phyloP scores from a whole-genome alignment of 2,329 filamentous ascomycete genomes.

The Intubia oerlemansii region DNA sequence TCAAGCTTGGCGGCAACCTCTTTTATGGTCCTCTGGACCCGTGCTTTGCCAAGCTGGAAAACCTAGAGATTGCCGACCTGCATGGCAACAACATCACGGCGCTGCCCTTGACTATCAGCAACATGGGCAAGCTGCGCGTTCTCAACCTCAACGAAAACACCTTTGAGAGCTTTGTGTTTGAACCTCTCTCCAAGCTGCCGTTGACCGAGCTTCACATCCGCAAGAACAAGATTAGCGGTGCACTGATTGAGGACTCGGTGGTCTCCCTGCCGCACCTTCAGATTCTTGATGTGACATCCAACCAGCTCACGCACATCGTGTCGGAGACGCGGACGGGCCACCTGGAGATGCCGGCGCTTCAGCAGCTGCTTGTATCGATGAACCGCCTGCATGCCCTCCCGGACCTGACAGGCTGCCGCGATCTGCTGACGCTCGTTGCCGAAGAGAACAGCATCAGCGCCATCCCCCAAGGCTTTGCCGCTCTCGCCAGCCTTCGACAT shows the following conservation, averaged over 20 bases:
- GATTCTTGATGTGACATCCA: conserved; percentile 55
- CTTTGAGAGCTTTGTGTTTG: conserved; percentile 52
- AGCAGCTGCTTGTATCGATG: conserved; percentile 54
- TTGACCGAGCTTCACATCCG: conserved; percentile 52
- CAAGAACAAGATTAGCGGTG: conserved; percentile 59
- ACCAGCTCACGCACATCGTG: conserved; percentile 40
- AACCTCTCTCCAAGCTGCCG: conserved; percentile 42
- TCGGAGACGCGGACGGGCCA: conserved; percentile 15
- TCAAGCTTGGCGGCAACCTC: conserved; percentile 63
- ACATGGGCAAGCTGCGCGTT: conserved; percentile 46
- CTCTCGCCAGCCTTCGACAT: conserved; percentile 45
- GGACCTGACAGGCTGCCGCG: conserved; percentile 51
- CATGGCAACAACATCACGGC: conserved; percentile 58
- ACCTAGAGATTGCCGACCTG: conserved; percentile 63
- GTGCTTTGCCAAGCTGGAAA: conserved; percentile 38
- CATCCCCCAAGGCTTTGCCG: conserved; percentile 57
- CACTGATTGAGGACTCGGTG: conserved; percentile 44
- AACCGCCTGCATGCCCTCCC: conserved; percentile 61
- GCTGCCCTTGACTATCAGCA: conserved; percentile 45
- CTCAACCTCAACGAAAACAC: conserved; percentile 67
- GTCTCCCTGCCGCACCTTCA: conserved; percentile 43
- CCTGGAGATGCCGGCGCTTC: conserved; percentile 48
- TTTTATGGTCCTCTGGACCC: conserved; percentile 46
- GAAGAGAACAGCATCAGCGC: conserved; percentile 63
- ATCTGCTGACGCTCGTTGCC: conserved; percentile 49